Evolutionary conservation across 257 asterid genomes (phyloP), one percentile per base, ranked within the genome.

Genomic region (Linaria vulgaris): DNA sequence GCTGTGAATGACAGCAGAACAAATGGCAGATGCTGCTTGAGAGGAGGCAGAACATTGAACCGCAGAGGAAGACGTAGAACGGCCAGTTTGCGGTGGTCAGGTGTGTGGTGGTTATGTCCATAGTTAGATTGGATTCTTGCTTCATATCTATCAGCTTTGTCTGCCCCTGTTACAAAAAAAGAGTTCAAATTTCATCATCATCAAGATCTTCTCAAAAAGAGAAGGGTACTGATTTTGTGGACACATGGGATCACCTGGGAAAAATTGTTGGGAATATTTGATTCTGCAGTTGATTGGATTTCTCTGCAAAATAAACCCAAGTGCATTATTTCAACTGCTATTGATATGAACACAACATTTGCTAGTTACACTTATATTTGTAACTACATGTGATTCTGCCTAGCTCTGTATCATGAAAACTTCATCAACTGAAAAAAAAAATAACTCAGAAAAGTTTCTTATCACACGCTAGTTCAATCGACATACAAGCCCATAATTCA

Each of bases 1-100:
- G 59, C 6, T 72, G 80, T 3, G 99, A 90, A 43, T 90, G 99
- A 80, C 99, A 94, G 4, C 74, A 87, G 62, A 94, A 84, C 73
- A 90, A 96, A 61, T 90, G 99, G 78, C 99, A 94, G 20, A 54
- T 59, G 79, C 85, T 94, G 73, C 97, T 94, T 43, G 90, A 83
- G 41, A 94, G 83, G 64, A 94, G 99, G 72, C 99, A 90, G 72
- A 90, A 81, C 97, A 94, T 90, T 1, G 96, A 79, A 2, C 99
- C 97, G 4, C 67, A 67, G 6, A 94, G 66, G 78, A 85, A 94
- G n/a, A 87, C 85, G 45, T 82, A 89, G 63, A 94, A 87, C 47
- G 99, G 99, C 99, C 99, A 94, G 66, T 70, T 69, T 70, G 88
- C 72, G n/a, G 74, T 49, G 19, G 64, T 17, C 22, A 39, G 66